Conservation (phyloP, 129 eudicot species). For the Flaveria linearis region DNA sequence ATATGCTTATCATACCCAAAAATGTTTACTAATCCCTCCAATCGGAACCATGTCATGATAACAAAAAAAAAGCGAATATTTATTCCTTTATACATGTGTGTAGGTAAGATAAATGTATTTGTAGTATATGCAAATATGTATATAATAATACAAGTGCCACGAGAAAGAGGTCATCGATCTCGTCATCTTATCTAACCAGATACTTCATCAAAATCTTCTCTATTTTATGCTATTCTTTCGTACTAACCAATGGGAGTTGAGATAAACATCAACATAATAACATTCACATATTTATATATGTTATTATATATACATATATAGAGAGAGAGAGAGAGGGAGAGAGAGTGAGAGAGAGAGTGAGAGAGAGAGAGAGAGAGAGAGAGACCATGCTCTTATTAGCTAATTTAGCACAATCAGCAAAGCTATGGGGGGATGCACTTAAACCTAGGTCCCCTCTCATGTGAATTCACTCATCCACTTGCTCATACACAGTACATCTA, state of each 20-base stretch:
- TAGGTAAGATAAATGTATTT: not conserved
- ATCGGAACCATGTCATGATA: too few relatives aligned
- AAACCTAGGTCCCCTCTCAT: constrained; percentile 47
- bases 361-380: constrained; percentile 34
- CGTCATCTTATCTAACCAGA: constrained; percentile 31
- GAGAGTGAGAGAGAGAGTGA: constrained; percentile 28
- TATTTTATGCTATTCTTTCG: constrained; percentile 32
- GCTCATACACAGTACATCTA: constrained; percentile 11
- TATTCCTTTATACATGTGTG: not conserved
- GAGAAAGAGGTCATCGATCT: constrained; percentile 20
- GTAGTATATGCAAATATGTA: not conserved
- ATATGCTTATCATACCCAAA: too few relatives aligned
- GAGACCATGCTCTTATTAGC: constrained; percentile 28
- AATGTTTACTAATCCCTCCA: not conserved
- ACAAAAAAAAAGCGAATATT: too few relatives aligned
- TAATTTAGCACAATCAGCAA: constrained; percentile 39
- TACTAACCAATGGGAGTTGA: constrained; percentile 33
- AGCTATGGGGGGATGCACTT: constrained; percentile 41
- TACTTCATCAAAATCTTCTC: constrained; percentile 21
- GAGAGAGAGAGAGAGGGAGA: constrained; percentile 31
- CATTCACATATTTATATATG: not conserved
- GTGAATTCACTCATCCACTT: constrained; percentile 46
- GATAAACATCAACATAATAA: constrained; percentile 34
- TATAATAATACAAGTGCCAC: not conserved
- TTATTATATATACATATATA: not conserved